Conservation (phyloP, 371 early-diverging fungal species). For the Mucor circinelloides region DNA sequence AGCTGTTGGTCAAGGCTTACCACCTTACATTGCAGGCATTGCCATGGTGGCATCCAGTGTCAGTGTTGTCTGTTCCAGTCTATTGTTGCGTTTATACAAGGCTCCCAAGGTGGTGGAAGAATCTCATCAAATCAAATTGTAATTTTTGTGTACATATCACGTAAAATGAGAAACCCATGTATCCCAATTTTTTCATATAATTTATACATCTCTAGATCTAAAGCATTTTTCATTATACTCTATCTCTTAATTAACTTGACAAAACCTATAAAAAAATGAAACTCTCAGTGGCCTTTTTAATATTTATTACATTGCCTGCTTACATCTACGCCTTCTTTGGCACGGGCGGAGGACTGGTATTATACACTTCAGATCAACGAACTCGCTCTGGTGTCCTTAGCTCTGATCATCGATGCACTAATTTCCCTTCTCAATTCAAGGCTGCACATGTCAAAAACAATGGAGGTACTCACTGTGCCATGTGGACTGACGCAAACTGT, state of each 20-base stretch:
- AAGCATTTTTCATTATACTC: neutral
- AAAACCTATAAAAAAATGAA: conserved; percentile 2
- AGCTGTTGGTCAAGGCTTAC: conserved; percentile 49
- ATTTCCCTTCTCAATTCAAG: conserved; percentile 33
- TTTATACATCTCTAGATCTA: neutral
- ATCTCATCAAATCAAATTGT: conserved; percentile 20
- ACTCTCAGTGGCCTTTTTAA: neutral
- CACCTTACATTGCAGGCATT: conserved; percentile 77
- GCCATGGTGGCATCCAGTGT: conserved; percentile 84
- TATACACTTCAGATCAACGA: conserved; percentile 25
- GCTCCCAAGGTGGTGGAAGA: conserved; percentile 32
- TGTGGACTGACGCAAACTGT: conserved; percentile 41
- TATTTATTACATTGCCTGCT: conserved; percentile 4
- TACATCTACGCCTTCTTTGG: conserved; percentile 17
- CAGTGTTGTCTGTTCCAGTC: conserved; percentile 73
- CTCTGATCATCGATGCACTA: conserved; percentile 33
- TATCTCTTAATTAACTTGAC: neutral
- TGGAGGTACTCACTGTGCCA: conserved; percentile 38
- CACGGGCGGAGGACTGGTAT: conserved; percentile 23
- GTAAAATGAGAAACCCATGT: conserved; percentile 8
- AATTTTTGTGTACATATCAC: neutral
- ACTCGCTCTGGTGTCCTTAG: conserved; percentile 37
- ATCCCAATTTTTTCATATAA: neutral
- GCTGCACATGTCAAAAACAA: conserved; percentile 33
- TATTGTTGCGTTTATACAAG: conserved; percentile 61